A percentile compares a stretch with the other conserved stretches of the same genome.
Conservation (phyloP, 2,329 filamentous ascomycete species). For the Aspergillus neoniger region DNA sequence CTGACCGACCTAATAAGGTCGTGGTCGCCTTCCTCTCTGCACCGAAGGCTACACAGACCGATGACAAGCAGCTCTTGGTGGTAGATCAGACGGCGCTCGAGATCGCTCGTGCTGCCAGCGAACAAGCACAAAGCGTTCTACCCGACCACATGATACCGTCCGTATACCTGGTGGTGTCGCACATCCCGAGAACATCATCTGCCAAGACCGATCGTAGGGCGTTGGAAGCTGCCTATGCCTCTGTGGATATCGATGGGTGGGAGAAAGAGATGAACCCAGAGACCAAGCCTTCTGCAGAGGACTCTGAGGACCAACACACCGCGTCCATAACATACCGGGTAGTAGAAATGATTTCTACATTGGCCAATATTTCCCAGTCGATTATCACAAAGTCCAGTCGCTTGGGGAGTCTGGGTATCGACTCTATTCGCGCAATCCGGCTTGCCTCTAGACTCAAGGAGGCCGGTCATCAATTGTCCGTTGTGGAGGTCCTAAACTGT, state of each 20-base stretch:
- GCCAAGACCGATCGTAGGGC: slow-evolving; percentile 39
- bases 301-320: background rate
- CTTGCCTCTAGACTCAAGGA: slow-evolving; percentile 30
- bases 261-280: slow-evolving; percentile 26
- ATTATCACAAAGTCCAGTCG: slow-evolving; percentile 25
- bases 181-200: slow-evolving; percentile 33
- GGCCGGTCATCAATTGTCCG: slow-evolving; percentile 27
- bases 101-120: slow-evolving; percentile 26
- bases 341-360: slow-evolving; percentile 24
- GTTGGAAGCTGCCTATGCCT: slow-evolving; percentile 27
- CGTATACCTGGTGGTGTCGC: slow-evolving; percentile 32
- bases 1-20: slow-evolving; percentile 33
- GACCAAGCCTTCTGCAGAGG: background rate
- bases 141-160: slow-evolving; percentile 40
- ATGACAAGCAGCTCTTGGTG: slow-evolving; percentile 14
- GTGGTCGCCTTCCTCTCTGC: slow-evolving; percentile 40
- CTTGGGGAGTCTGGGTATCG: slow-evolving; percentile 32
- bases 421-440: slow-evolving; percentile 36
- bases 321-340: slow-evolving; percentile 14
- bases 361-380: slow-evolving; percentile 25
- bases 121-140: slow-evolving; percentile 23
- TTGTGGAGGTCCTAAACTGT: slow-evolving; percentile 34
- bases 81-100: slow-evolving; percentile 21
- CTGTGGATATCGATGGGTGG: slow-evolving; percentile 31
- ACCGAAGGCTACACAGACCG: slow-evolving; percentile 15